Base-by-base conservation (phyloP, 306 rosid species). In the Quercus cerris region DNA sequence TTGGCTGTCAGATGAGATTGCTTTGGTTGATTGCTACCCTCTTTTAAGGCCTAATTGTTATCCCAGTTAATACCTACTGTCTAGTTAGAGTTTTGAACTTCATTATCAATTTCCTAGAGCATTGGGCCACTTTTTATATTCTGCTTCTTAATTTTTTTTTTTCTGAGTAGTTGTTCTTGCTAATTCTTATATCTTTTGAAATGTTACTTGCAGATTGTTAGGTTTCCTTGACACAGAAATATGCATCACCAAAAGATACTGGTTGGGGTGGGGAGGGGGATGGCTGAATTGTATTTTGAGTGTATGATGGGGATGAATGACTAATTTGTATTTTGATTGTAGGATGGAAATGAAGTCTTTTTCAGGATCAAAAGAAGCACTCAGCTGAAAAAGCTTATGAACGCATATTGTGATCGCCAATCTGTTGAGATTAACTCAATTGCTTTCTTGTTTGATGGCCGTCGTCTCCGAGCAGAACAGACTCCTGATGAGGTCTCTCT, bases 321-420 rank as follows among this genome's bases (percentile, higher is more conserved):
- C 49, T 80, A 55, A 27, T 15, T 18, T 77, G 44, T 77, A 31
- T 56, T 56, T 67, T 54, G 54, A 4, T 46, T 78, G 71, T 81
- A 89, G 92, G 92, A 89, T 82, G 92, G 92, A 1, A 82, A 86
- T 73, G 94, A 91, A 73, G 85, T 91, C 0, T 89, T 85, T 76
- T 90, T 90, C 59, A 86, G 87, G 90, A 87, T 91, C 49, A 94
- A 94, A 80, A 86, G 88, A 64, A 89, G 84, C 82, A 84, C 94
- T 41, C 97, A 91, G 38, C 83, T 91, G 87, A 91, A 84, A 87
- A 94, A 90, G 85, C 88, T 91, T 22, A 90, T 94, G 95, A 88
- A 89, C 73, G 94, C 92, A 3, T 91, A 94, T 30, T 94, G 97
- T 68, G 92, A 88, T 81, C 82, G 86, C n/a, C 88, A 90, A 81